These are phyloP conservation scores for Neonectria faginata DNA, from an alignment of 2,329 filamentous ascomycete species.

Conservation along the genomic window DNA sequence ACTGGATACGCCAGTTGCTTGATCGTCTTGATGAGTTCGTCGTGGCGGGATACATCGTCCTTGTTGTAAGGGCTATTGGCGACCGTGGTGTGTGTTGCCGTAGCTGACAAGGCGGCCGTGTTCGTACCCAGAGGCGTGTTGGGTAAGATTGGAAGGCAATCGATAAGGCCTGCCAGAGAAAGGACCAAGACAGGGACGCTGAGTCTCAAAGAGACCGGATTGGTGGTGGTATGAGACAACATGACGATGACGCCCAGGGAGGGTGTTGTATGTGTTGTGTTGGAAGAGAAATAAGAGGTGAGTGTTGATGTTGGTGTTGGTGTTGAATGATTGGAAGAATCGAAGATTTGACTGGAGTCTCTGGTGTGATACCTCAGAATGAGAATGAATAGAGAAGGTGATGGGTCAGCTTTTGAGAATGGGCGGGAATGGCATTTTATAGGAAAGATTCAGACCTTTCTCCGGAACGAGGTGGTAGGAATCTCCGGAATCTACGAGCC, in stretches of 20 bases:
- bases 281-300: background rate
- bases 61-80: background rate
- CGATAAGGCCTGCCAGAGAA: background rate
- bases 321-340: background rate
- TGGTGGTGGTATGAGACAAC: background rate
- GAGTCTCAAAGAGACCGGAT: background rate
- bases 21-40: background rate
- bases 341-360: background rate
- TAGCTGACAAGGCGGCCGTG: background rate
- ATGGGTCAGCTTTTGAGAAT: background rate
- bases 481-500: background rate
- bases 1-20: background rate
- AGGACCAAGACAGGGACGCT: too few relatives aligned
- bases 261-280: background rate
- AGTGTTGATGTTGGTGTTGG: background rate
- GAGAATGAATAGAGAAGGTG: background rate
- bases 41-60: background rate
- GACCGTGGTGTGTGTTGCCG: too few relatives aligned
- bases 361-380: background rate
- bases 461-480: background rate
- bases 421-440: background rate
- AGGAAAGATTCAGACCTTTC: background rate
- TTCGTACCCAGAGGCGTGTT: too few relatives aligned
- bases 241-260: background rate
- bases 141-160: background rate